Conservation (phyloP, 2,329 filamentous ascomycete genomes). For the Alternaria hordeiaustralica region DNA sequence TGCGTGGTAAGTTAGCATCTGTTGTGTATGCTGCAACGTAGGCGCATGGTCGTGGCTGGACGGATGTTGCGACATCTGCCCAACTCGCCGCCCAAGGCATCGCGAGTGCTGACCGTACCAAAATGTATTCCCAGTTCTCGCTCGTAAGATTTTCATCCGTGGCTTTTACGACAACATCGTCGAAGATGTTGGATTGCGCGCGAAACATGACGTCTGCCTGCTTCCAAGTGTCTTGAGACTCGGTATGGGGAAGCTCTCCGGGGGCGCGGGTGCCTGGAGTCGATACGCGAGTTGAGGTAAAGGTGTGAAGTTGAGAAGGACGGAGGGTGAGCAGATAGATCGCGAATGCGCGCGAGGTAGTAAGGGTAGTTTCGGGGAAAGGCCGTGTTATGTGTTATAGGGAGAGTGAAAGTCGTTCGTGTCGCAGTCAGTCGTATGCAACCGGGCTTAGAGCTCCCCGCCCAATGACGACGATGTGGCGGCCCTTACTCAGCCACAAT, state of each 20-base stretch:
- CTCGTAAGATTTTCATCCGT: conserved; percentile 98
- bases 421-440: conserved; percentile 19
- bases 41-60: not conserved
- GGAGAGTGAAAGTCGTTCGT: conserved; percentile 7
- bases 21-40: not conserved
- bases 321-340: not conserved
- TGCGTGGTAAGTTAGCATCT: conserved; percentile 36
- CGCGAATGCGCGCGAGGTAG: not conserved
- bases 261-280: conserved; percentile 10
- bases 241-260: conserved; percentile 4
- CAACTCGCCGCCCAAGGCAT: not conserved
- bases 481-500: conserved; percentile 20
- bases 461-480: conserved; percentile 28
- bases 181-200: conserved; percentile 69
- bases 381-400: conserved; percentile 6
- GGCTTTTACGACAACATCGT: conserved; percentile 78
- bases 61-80: not conserved
- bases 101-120: conserved; percentile 51
- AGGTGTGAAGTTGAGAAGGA: not conserved
- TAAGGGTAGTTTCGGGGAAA: not conserved
- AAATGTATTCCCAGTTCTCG: conserved; percentile 74
- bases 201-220: conserved; percentile 53
- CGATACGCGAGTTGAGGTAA: not conserved
- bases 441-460: conserved; percentile 26
- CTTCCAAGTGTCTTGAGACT: not conserved